Evolutionary conservation across 805 yeast genomes (phyloP), one percentile per base, ranked within the genome.

Genomic region (Ogataea parapolymorpha): DNA sequence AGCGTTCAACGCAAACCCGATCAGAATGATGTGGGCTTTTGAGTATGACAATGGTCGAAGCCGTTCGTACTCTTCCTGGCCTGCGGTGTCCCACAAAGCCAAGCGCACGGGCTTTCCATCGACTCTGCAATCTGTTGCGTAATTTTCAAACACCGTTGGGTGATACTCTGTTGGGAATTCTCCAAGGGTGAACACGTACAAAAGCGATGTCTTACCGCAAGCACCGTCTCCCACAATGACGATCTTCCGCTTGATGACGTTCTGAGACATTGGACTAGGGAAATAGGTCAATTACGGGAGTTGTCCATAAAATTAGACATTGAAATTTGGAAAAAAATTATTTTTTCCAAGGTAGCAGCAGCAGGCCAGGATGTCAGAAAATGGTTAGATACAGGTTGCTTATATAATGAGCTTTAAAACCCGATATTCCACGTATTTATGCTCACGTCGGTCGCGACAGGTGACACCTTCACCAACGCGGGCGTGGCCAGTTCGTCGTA

Each of bases 221-320:
- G 95, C 95, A 39, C 96, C 96, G 63, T 89, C 96, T 17, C 96
- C 96, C 9, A 89, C 93, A 32, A 89, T 89, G 29, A 89, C 96
- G 17, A 89, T 68, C 59, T 89, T 89, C 54, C 95, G 72, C 50
- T 75, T 78, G 30, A 77, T 63, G 23, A 62, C 63, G 57, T 59
- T 61, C 24, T 32, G 38, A 22, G 54, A 41, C 28, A 44, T 39
- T 27, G 26, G 18, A 16, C 6, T 27, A 22, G 18, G 20, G 32
- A 12, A n/a, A 16, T 23, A 20, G 14, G 8, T 25, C 27, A 29
- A 29, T 29, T 26, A 9, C 6, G n/a, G 18, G 8, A 26, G 3
- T 12, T 8, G 32, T 31, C 26, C 36, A 31, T 27, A 38, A 38
- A 38, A 38, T 16, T 38, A 38, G 41, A 26, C 41, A 32, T 38